Evolutionary conservation across 2,329 filamentous ascomycete species (phyloP).

Genomic region (Xylaria polymorpha): DNA sequence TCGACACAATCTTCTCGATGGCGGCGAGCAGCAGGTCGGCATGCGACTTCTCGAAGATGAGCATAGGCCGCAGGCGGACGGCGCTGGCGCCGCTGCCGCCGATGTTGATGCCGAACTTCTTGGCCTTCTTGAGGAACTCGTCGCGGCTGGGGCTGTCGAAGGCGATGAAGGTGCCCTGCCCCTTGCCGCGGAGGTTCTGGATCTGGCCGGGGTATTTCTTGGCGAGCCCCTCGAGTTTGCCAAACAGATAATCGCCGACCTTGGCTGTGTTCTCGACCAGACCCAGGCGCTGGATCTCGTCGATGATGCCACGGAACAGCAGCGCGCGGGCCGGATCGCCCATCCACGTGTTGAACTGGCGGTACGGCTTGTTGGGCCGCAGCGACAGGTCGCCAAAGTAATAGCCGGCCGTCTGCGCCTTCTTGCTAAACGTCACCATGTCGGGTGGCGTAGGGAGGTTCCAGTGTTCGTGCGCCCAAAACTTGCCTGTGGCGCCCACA

Average conservation of each 20-base stretch:
- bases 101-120: conserved; percentile 85
- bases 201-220: conserved; percentile 80
- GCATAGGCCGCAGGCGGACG: conserved; percentile 86
- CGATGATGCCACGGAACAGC: conserved; percentile 86
- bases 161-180: conserved; percentile 90
- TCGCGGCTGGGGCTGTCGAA: conserved; percentile 87
- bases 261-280: conserved; percentile 83
- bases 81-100: conserved; percentile 82
- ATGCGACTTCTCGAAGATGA: conserved; percentile 92
- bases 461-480: conserved; percentile 99
- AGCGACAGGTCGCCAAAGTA: conserved; percentile 86
- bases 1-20: conserved; percentile 77
- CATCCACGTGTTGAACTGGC: conserved; percentile 99
- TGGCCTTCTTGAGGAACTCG: conserved; percentile 81
- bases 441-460: conserved; percentile 81
- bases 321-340: conserved; percentile 87
- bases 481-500: conserved; percentile 90
- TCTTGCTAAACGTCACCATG: conserved; percentile 96
- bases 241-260: conserved; percentile 83
- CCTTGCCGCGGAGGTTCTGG: conserved; percentile 85
- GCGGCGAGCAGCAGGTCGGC: conserved; percentile 84
- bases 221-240: conserved; percentile 74
- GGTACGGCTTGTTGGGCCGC: conserved; percentile 90
- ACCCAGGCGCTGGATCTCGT: conserved; percentile 80
- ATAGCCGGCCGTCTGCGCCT: conserved; percentile 93